phyloP scores from a whole-genome alignment of 768 basidiomycete genomes.

The Pholiota microspora region DNA sequence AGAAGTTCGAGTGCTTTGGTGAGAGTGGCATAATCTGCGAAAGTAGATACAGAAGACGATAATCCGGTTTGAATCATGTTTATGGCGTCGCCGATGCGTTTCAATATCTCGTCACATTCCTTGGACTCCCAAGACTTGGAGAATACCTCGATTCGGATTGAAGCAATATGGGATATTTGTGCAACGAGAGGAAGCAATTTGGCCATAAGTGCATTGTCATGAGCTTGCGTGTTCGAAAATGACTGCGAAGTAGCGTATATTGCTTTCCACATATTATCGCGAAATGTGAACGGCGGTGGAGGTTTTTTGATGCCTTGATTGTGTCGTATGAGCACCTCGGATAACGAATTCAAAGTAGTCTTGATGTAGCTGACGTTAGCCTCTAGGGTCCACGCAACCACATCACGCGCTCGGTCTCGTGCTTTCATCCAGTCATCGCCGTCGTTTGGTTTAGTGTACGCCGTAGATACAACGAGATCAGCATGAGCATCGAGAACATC shows the following conservation, averaged over 20 bases:
- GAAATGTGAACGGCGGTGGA: conserved; percentile 40
- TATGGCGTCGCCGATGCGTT: conserved; percentile 62
- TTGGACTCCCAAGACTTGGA: conserved; percentile 27
- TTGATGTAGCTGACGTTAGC: conserved; percentile 31
- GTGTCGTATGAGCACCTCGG: conserved; percentile 25
- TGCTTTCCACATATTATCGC: conserved; percentile 65
- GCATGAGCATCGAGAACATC: conserved; percentile 37
- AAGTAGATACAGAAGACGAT: conserved; percentile 55
- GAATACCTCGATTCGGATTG: conserved; percentile 53
- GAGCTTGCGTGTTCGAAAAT: conserved; percentile 55
- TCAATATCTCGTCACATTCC: conserved; percentile 35
- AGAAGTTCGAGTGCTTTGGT: conserved; percentile 55
- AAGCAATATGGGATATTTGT: conserved; percentile 64
- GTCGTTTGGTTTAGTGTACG: conserved; percentile 32
- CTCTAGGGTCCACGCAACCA: conserved; percentile 31
- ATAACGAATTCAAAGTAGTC: conserved; percentile 30
- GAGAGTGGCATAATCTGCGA: conserved; percentile 60
- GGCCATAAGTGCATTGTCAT: conserved; percentile 57
- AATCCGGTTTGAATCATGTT: conserved; percentile 60
- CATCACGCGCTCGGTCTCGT: conserved; percentile 30
- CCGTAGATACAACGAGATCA: conserved; percentile 33
- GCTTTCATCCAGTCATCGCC: conserved; percentile 32
- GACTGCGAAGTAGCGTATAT: conserved; percentile 55
- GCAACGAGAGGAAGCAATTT: conserved; percentile 59
- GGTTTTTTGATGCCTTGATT: conserved; percentile 13